A percentile compares a stretch with the other conserved stretches of the same genome.
Evolutionary conservation across 1,284 basidiomycete species (phyloP).

Genomic region (Wolfiporia cocos): DNA sequence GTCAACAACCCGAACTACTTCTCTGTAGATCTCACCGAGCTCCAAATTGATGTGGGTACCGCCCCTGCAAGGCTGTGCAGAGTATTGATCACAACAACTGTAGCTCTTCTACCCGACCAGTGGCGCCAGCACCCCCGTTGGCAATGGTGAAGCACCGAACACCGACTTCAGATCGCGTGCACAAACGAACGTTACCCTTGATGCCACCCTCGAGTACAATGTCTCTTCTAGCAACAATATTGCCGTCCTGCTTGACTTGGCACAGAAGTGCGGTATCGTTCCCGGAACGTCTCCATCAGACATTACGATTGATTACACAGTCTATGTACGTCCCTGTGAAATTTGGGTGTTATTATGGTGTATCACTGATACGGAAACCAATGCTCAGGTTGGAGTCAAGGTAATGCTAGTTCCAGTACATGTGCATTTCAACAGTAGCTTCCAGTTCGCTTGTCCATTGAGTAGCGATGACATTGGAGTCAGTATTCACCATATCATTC

Average conservation of each 20-base stretch:
- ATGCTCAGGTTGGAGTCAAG: conserved; percentile 47
- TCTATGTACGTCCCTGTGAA: conserved; percentile 48
- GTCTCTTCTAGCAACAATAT: conserved; percentile 51
- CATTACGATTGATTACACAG: conserved; percentile 65
- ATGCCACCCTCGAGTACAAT: conserved; percentile 73
- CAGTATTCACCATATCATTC: conserved; percentile 6
- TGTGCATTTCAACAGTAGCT: conserved; percentile 60
- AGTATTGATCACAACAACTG: too few species aligned
- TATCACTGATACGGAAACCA: too few species aligned
- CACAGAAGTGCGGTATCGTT: conserved; percentile 59
- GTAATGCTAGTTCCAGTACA: conserved; percentile 65
- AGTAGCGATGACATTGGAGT: conserved; percentile 31
- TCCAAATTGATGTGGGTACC: conserved; percentile 52
- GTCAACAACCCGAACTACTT: conserved; percentile 89
- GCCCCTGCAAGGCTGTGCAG: too few species aligned
- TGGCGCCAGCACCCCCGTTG: conserved; percentile 49
- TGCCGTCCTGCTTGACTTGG: conserved; percentile 59
- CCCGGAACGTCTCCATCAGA: conserved; percentile 37
- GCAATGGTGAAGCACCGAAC: conserved; percentile 58
- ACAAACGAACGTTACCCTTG: conserved; percentile 76
- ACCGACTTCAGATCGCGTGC: conserved; percentile 61
- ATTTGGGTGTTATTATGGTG: too few species aligned
- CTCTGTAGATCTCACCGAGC: conserved; percentile 61
- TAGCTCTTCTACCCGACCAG: conserved; percentile 72
- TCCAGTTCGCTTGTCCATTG: conserved; percentile 68